Base-by-base conservation (phyloP, 163 green algal genomes). In the Scenedesmus sp. region DNA sequence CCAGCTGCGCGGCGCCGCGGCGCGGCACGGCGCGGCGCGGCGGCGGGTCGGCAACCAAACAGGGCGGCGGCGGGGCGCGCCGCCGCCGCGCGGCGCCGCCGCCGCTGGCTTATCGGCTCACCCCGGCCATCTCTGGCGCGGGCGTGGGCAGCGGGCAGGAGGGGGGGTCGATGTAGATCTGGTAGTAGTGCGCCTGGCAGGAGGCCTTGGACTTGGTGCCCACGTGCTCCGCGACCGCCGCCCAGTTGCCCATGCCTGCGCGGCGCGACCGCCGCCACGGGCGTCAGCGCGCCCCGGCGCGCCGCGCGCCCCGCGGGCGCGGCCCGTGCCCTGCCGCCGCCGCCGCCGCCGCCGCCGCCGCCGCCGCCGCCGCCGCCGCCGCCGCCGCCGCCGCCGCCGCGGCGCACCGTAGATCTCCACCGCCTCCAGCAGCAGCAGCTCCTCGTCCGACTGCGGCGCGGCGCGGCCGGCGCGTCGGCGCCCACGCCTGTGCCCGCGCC, bases 381-480 rank as follows among this genome's bases (percentile, higher is more conserved):
- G 51, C 11, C 17, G n/a, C 51, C 31, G 4, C 5, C 31, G 22
- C 24, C 17, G 13, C 7, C 28, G 15, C 7, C 17, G 34, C 65
- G 4, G 13, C 82, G 58, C 58, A 86, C 85, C 94, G 71, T 89
- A 94, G 44, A 90, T 89, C 66, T 97, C 92, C 4, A 98, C 84
- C 0, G 83, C 96, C 83, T 99, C 96, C 70, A 99, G 84, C 75
- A 99, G 83, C 64, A 99, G 89, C 74, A 97, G 80, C 89, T 99
- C 96, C 80, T 99, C 96, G 70, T 99, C 96, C 10, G 94, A 92
- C 89, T 93, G 86, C 22, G 10, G 39, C 39, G 10, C n/a, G n/a
- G n/a, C n/a, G n/a, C n/a, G n/a, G n/a, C n/a, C n/a, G n/a, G n/a
- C n/a, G n/a, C n/a, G n/a, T n/a, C n/a, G n/a, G n/a, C n/a, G n/a